Conservation (phyloP, 345 rosid genomes). For the Boechera divaricarpa region DNA sequence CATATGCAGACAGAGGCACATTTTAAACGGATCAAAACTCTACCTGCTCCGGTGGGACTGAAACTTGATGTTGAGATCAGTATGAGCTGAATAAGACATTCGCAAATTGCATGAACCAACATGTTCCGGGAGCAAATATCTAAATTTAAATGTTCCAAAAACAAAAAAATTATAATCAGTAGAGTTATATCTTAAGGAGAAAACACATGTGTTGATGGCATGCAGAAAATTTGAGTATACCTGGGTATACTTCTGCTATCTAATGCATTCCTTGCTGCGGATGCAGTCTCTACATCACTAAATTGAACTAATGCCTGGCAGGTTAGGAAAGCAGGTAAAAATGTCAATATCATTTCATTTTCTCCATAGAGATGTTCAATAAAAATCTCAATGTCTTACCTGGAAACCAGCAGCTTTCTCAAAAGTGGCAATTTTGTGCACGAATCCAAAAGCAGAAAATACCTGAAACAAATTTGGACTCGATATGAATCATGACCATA, state of each 20-base stretch:
- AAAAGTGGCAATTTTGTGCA: constrained; percentile 95
- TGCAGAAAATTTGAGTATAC: constrained; percentile 44
- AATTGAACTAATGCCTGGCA: constrained; percentile 92
- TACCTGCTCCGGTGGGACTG: constrained; percentile 99
- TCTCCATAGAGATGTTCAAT: neutral
- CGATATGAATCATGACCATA: constrained; percentile 30
- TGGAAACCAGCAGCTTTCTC: constrained; percentile 98
- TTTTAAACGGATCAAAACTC: constrained; percentile 17
- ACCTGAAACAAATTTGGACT: constrained; percentile 62
- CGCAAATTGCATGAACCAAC: constrained; percentile 75
- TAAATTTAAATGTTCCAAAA: constrained; percentile 37
- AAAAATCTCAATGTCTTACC: constrained; percentile 53
- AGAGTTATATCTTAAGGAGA: constrained; percentile 10
- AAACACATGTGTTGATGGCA: neutral
- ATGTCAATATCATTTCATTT: constrained; percentile 29
- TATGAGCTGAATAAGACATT: constrained; percentile 95
- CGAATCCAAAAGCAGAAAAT: constrained; percentile 98
- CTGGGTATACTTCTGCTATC: constrained; percentile 98
- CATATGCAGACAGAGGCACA: constrained; percentile 12
- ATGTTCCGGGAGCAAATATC: constrained; percentile 92
- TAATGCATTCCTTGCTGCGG: constrained; percentile 76
- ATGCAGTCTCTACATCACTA: constrained; percentile 89
- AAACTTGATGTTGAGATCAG: constrained; percentile 96
- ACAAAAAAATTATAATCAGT: constrained; percentile 21
- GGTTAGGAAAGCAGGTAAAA: constrained; percentile 23